Percentiles rank a stretch among this genome's conserved stretches.
phyloP scores from a whole-genome alignment of 768 basidiomycete species.

The Inosperma sp. region DNA sequence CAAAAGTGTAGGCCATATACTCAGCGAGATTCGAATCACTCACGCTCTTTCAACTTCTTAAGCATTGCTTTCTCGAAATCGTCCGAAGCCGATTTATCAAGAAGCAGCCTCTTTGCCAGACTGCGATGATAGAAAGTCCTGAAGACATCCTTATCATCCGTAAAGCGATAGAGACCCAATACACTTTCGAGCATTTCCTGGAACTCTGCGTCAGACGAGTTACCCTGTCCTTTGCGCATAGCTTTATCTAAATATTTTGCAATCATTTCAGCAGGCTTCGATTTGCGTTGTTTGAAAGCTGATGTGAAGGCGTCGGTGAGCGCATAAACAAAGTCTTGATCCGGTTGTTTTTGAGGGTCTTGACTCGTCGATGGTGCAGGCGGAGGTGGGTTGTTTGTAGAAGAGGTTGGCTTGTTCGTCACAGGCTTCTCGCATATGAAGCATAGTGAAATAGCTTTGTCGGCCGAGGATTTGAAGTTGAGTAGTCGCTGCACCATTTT shows the following conservation, averaged over 20 bases:
- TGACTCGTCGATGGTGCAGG: conserved; percentile 26
- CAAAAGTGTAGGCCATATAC: neutral
- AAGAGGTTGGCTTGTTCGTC: conserved; percentile 14
- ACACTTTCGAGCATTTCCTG: conserved; percentile 58
- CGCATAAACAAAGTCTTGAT: conserved; percentile 61
- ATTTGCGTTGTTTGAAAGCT: conserved; percentile 71
- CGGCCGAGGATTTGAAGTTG: conserved; percentile 56
- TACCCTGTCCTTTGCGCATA: conserved; percentile 83
- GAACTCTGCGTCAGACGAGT: conserved; percentile 58
- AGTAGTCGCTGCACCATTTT: conserved; percentile 74
- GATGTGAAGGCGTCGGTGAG: conserved; percentile 64
- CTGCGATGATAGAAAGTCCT: conserved; percentile 87
- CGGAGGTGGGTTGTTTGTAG: neutral
- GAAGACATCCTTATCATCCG: conserved; percentile 92
- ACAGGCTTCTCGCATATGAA: conserved; percentile 44
- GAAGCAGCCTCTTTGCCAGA: conserved; percentile 79
- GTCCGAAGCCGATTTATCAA: conserved; percentile 80
- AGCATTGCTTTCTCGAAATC: conserved; percentile 85
- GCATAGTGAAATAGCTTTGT: conserved; percentile 43
- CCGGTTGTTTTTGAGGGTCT: conserved; percentile 33
- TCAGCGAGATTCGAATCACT: conserved; percentile 15
- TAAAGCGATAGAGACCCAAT: conserved; percentile 76
- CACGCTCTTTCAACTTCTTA: conserved; percentile 78
- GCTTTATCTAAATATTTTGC: conserved; percentile 85
- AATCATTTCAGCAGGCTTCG: conserved; percentile 89